Percentiles rank a stretch among this genome's conserved stretches.
These are phyloP conservation scores for Fusarium brevicatenulatum DNA, from an alignment of 2,329 filamentous ascomycete species.

Conservation along the genomic window DNA sequence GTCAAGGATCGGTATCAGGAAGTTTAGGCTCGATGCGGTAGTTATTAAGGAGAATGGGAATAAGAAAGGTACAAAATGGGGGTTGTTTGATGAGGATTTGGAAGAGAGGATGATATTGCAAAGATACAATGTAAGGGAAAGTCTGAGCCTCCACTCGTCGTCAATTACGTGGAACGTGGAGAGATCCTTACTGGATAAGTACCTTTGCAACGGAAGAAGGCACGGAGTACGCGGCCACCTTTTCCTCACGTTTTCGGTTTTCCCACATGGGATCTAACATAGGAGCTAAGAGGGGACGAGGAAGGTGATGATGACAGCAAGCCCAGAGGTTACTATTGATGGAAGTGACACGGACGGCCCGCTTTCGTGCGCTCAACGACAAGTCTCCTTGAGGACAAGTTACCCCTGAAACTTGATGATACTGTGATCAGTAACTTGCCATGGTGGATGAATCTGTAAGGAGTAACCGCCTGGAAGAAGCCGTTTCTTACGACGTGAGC, in stretches of 20 bases:
- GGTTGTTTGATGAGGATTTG: neutral
- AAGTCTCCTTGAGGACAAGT: constrained; percentile 19
- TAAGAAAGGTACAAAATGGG: constrained; percentile 5
- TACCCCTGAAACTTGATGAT: constrained; percentile 29
- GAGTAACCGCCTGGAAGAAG: constrained; percentile 6
- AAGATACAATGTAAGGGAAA: neutral
- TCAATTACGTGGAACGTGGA: constrained; percentile 38
- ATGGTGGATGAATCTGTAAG: neutral
- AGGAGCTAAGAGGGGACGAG: constrained; percentile 1
- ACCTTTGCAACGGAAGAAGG: constrained; percentile 16
- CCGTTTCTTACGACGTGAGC: constrained; percentile 3
- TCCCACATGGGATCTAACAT: neutral
- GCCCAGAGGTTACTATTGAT: constrained; percentile 21
- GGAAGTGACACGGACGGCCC: constrained; percentile 20
- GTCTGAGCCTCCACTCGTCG: constrained; percentile 8
- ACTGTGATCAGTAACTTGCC: constrained; percentile 17
- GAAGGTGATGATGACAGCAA: constrained; percentile 8
- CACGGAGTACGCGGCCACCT: constrained; percentile 23
- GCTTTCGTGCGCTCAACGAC: neutral
- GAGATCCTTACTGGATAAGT: constrained; percentile 24
- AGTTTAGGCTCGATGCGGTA: constrained; percentile 6
- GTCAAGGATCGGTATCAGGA: constrained; percentile 10
- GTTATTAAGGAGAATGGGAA: constrained; percentile 4
- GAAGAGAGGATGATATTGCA: neutral
- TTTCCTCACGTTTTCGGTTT: neutral